Conservation (phyloP, 2,329 filamentous ascomycete genomes). For the Aspergillus fischeri region DNA sequence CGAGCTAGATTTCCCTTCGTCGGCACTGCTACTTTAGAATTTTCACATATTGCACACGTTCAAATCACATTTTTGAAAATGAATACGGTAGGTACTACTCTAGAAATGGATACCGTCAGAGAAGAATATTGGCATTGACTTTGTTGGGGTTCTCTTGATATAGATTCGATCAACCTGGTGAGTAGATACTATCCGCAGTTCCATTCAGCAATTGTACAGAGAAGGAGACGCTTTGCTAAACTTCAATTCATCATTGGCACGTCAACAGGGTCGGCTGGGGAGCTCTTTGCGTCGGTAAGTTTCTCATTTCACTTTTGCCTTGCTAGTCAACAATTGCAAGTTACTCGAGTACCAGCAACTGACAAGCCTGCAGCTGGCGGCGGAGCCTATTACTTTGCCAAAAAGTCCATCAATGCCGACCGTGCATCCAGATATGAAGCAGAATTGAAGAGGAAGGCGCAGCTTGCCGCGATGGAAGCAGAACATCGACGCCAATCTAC, state of each 20-base stretch:
- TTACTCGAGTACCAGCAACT: not conserved
- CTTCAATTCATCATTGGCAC: not conserved
- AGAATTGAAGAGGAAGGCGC: conserved; percentile 56
- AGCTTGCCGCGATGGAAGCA: conserved; percentile 33
- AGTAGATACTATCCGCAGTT: conserved; percentile 20
- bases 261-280: conserved; percentile 82
- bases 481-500: conserved; percentile 30
- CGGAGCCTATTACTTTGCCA: conserved; percentile 93
- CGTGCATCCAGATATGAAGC: conserved; percentile 68
- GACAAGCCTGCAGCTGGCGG: conserved; percentile 63
- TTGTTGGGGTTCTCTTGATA: not conserved
- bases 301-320: not conserved
- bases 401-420: conserved; percentile 89
- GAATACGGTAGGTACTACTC: conserved; percentile 47
- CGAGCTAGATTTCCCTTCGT: conserved; percentile 1
- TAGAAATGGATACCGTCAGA: not conserved
- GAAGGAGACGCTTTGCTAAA: conserved; percentile 4
- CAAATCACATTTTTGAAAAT: conserved; percentile 29
- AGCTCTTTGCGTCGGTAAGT: conserved; percentile 74
- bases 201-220: not conserved
- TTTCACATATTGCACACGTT: not conserved
- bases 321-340: not conserved
- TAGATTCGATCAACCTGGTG: conserved; percentile 58
- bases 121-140: not conserved
- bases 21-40: not conserved